Evolutionary conservation across 441 rosid species (phyloP).

Genomic region (Geranium incanum): DNA sequence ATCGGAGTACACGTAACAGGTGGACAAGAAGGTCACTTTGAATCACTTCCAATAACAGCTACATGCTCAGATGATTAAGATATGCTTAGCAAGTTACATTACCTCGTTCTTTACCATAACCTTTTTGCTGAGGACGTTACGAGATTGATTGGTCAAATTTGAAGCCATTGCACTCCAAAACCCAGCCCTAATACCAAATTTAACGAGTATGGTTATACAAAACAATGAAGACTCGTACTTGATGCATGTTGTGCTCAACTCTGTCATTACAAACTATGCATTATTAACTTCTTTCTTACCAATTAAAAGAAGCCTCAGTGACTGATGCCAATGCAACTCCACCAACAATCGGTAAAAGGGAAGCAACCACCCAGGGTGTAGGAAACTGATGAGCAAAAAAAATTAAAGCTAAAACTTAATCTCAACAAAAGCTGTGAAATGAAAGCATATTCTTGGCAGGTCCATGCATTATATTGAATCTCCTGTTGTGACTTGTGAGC

Average conservation of each 20-base stretch:
- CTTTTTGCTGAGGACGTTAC: conserved; percentile 94
- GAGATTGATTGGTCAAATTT: conserved; percentile 91
- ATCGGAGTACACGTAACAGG: background rate
- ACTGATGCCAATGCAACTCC: conserved; percentile 95
- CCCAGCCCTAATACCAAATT: conserved; percentile 62
- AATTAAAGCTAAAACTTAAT: conserved; percentile 10
- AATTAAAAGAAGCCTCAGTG: conserved; percentile 87
- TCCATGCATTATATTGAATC: background rate
- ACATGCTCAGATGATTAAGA: background rate
- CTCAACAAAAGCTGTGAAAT: background rate
- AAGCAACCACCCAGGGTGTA: conserved; percentile 72
- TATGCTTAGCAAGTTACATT: conserved; percentile 20
- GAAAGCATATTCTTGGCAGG: background rate
- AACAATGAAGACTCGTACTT: background rate
- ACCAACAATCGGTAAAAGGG: conserved; percentile 86
- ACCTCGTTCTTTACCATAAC: conserved; percentile 96
- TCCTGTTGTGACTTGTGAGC: background rate
- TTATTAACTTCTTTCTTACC: conserved; percentile 37
- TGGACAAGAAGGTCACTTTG: background rate
- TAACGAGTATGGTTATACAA: conserved; percentile 1
- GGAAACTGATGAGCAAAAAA: conserved; percentile 46
- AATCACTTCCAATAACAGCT: background rate
- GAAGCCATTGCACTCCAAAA: conserved; percentile 99
- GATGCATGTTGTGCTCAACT: background rate
- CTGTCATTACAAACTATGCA: background rate